Conservation (phyloP, 768 basidiomycete species). For the Favolaschia claudopus region DNA sequence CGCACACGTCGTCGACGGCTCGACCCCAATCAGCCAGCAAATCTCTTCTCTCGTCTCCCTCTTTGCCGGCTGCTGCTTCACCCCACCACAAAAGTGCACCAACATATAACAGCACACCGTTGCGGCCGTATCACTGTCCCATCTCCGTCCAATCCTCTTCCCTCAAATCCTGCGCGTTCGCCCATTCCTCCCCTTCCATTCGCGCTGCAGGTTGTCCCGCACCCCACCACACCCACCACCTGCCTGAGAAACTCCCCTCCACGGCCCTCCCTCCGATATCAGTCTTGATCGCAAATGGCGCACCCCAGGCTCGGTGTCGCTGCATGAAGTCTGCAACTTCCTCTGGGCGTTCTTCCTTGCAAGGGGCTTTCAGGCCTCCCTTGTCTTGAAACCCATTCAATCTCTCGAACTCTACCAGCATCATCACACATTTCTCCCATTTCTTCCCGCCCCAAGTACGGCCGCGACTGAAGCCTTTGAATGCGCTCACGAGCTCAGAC, state of each 20-base stretch:
- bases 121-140: background rate
- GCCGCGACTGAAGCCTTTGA: background rate
- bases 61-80: background rate
- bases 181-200: too few species aligned
- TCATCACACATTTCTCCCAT: background rate
- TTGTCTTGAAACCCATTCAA: background rate
- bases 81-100: constrained; percentile 11
- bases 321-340: background rate
- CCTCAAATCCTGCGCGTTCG: background rate
- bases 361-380: background rate
- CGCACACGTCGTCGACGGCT: background rate
- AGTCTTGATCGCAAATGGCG: background rate
- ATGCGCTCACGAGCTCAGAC: background rate
- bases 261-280: background rate
- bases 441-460: background rate
- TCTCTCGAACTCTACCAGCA: background rate
- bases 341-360: background rate
- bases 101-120: constrained; percentile 1
- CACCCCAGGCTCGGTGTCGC: background rate
- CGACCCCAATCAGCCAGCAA: background rate
- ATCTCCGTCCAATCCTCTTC: background rate
- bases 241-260: background rate
- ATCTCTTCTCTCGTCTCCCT: too few species aligned
- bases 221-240: background rate
- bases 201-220: background rate